Percentiles rank a stretch among this genome's conserved stretches.
Conservation (phyloP, 2,329 filamentous ascomycete genomes). For the Fusarium irregulare region DNA sequence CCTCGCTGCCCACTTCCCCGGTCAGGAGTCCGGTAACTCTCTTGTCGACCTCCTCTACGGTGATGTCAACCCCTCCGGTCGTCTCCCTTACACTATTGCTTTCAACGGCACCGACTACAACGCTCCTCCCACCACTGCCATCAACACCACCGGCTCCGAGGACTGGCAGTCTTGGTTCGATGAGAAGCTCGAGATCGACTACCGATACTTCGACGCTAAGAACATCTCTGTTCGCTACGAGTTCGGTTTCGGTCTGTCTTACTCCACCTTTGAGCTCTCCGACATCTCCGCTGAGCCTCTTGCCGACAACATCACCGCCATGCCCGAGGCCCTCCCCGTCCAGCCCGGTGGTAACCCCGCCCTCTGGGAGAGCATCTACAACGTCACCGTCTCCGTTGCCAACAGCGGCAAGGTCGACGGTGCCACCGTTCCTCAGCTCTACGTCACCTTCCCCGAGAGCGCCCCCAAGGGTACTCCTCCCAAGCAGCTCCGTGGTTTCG, state of each 20-base stretch:
- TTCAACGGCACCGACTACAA: constrained; percentile 62
- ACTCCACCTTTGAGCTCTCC: constrained; percentile 70
- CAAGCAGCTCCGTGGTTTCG: constrained; percentile 62
- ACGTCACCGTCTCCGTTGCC: constrained; percentile 58
- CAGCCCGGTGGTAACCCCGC: constrained; percentile 67
- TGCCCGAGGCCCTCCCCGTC: constrained; percentile 44
- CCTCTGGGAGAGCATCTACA: constrained; percentile 64
- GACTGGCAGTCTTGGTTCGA: constrained; percentile 64
- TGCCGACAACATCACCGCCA: constrained; percentile 43
- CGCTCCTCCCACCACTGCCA: constrained; percentile 52
- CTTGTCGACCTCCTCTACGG: constrained; percentile 76
- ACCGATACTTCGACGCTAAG: constrained; percentile 71
- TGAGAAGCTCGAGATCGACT: constrained; percentile 75
- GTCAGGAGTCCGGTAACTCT: constrained; percentile 76
- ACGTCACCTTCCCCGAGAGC: constrained; percentile 58
- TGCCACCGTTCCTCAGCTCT: constrained; percentile 66
- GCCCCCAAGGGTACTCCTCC: constrained; percentile 59
- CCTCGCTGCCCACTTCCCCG: constrained; percentile 75
- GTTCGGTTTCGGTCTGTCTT: constrained; percentile 76
- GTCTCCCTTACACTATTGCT: constrained; percentile 80
- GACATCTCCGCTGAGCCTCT: constrained; percentile 41
- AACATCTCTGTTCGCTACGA: constrained; percentile 71
- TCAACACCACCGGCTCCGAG: constrained; percentile 52
- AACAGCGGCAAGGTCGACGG: constrained; percentile 64
- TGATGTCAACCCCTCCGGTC: constrained; percentile 73